phyloP scores from a whole-genome alignment of 176 grass and related monocot species.

The Canna indica region DNA sequence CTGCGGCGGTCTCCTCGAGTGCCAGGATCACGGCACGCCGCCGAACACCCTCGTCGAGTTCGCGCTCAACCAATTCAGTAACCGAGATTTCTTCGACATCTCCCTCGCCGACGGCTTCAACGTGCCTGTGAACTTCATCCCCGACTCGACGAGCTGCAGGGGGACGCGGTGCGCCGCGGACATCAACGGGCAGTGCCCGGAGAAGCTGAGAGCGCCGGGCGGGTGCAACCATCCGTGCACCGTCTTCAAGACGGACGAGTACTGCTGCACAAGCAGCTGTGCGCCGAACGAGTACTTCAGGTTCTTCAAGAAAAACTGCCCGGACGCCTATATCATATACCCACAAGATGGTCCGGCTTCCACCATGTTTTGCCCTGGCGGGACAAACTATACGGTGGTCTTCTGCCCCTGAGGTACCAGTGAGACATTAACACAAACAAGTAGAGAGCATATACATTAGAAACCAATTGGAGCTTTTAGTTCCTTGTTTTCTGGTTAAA shows the following conservation, averaged over 20 bases:
- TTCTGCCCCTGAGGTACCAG: constrained; percentile 42
- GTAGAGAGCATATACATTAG: too few species aligned
- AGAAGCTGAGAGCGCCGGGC: constrained; percentile 6
- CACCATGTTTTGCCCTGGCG: constrained; percentile 36
- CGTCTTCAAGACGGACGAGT: constrained; percentile 25
- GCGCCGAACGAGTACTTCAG: constrained; percentile 32
- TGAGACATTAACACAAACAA: too few species aligned
- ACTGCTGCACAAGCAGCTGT: constrained; percentile 28
- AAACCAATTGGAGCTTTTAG: too few species aligned
- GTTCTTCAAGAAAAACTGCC: constrained; percentile 45
- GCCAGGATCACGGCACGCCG: constrained; percentile 13
- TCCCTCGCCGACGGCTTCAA: constrained; percentile 52
- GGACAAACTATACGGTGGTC: constrained; percentile 45
- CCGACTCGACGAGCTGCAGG: constrained; percentile 11
- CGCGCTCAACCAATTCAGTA: constrained; percentile 18
- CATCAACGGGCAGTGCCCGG: constrained; percentile 28
- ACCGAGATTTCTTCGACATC: constrained; percentile 40
- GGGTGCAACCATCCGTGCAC: constrained; percentile 41
- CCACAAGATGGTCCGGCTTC: constrained; percentile 30
- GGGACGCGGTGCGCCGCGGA: constrained; percentile 14
- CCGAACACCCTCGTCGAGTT: constrained; percentile 49
- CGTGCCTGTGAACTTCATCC: constrained; percentile 42
- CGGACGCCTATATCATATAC: constrained; percentile 57
- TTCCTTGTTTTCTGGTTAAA: too few species aligned
- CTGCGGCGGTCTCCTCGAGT: constrained; percentile 33